phyloP scores from a whole-genome alignment of 768 basidiomycete species.

The Kwoniella shandongensis region DNA sequence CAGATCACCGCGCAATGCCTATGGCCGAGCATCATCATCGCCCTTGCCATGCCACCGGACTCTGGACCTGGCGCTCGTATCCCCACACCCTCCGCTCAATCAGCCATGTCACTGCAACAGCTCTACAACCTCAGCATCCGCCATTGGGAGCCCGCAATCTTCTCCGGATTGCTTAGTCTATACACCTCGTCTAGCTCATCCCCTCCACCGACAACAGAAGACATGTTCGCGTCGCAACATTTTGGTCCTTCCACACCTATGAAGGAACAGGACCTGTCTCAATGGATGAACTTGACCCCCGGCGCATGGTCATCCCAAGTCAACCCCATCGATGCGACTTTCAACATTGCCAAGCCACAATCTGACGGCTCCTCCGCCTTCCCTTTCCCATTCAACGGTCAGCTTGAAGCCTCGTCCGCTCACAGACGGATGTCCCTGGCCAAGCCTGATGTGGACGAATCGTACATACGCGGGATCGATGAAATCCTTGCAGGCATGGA shows the following conservation, averaged over 20 bases:
- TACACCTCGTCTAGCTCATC: slow-evolving; percentile 12
- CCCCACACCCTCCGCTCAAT: slow-evolving; percentile 32
- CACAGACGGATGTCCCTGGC: slow-evolving; percentile 13
- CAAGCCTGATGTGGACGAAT: slow-evolving; percentile 8
- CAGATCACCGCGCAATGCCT: slow-evolving; percentile 36
- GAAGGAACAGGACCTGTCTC: slow-evolving; percentile 34
- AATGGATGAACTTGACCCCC: slow-evolving; percentile 44
- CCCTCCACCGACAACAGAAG: not conserved
- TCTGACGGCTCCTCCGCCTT: slow-evolving; percentile 1
- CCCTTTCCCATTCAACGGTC: slow-evolving; percentile 14
- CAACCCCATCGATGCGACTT: not conserved
- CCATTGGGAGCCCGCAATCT: slow-evolving; percentile 43
- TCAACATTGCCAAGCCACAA: not conserved
- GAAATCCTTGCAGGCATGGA: slow-evolving; percentile 43
- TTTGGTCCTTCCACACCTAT: slow-evolving; percentile 34
- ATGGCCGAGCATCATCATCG: slow-evolving; percentile 37
- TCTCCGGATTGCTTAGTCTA: slow-evolving; percentile 38
- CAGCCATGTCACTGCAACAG: slow-evolving; percentile 34
- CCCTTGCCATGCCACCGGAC: slow-evolving; percentile 22
- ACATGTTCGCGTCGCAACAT: slow-evolving; percentile 8
- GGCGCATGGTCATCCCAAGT: slow-evolving; percentile 26
- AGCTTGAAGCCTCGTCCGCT: not conserved
- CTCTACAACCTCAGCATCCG: slow-evolving; percentile 47
- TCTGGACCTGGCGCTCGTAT: slow-evolving; percentile 18
- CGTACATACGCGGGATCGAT: slow-evolving; percentile 27